phyloP scores from a whole-genome alignment of 768 basidiomycete species.

The Boletus sp. region DNA sequence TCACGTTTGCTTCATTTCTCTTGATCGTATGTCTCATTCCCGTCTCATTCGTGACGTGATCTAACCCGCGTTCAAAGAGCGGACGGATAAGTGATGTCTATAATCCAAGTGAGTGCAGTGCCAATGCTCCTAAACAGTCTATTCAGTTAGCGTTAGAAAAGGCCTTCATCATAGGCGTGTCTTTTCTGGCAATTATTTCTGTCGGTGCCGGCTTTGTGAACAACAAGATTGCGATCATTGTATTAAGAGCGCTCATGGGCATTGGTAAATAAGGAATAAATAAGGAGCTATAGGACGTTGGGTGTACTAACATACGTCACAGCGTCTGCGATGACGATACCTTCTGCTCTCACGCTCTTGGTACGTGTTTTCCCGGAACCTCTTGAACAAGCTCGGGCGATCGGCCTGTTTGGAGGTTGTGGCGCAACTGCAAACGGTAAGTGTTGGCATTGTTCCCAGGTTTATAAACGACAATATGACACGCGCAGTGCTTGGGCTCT shows the following conservation, averaged over 20 bases:
- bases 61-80: constrained; percentile 19
- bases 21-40: constrained; percentile 16
- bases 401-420: constrained; percentile 45
- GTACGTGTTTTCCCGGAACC: constrained; percentile 51
- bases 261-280: constrained; percentile 31
- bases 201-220: constrained; percentile 46
- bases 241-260: constrained; percentile 52
- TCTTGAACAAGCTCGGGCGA: constrained; percentile 44
- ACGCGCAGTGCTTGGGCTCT: constrained; percentile 38
- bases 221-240: constrained; percentile 46
- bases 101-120: constrained; percentile 30
- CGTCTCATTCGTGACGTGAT: not conserved
- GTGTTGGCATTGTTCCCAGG: not conserved
- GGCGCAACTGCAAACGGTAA: constrained; percentile 46
- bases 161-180: constrained; percentile 42
- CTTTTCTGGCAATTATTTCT: constrained; percentile 42
- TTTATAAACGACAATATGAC: not conserved
- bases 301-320: constrained; percentile 8
- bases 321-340: constrained; percentile 52
- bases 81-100: constrained; percentile 28
- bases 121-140: constrained; percentile 18
- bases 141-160: constrained; percentile 39
- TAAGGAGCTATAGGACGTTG: not conserved
- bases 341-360: constrained; percentile 49
- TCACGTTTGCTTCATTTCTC: constrained; percentile 46